These are phyloP conservation scores for Xylaria sp. DNA, from an alignment of 495 filamentous ascomycete genomes.

Conservation along the genomic window DNA sequence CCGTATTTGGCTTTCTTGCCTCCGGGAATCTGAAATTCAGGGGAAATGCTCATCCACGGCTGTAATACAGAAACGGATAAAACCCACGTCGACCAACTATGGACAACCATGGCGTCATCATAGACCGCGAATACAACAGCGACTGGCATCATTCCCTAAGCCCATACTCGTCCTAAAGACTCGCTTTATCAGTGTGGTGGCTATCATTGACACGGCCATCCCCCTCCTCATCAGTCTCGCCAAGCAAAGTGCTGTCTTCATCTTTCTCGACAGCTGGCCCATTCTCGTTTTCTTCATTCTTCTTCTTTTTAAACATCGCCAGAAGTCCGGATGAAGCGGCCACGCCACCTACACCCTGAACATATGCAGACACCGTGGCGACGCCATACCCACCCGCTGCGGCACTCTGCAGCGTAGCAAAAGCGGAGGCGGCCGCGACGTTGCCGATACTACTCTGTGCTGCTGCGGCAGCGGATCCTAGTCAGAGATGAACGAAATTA, in stretches of 20 bases:
- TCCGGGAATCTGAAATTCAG: not conserved
- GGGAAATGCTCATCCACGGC: not conserved
- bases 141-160: not conserved
- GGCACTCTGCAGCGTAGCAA: conserved; percentile 33
- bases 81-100: no score
- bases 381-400: conserved; percentile 29
- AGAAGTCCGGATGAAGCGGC: not conserved
- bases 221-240: not conserved
- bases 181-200: not conserved
- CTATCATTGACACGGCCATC: not conserved
- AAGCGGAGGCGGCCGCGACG: conserved; percentile 25
- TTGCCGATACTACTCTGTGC: conserved; percentile 28
- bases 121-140: not conserved
- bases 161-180: not conserved
- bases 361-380: conserved; percentile 21
- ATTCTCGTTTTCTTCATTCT: not conserved
- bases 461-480: conserved; percentile 29
- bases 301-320: not conserved
- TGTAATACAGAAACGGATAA: not conserved
- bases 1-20: not conserved
- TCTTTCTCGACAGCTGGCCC: not conserved
- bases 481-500: not conserved
- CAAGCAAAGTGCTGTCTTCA: not conserved
- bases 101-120: no score
- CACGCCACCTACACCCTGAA: conserved; percentile 12